Base-by-base conservation (phyloP, 2,329 filamentous ascomycete genomes). In the Fusarium udum region DNA sequence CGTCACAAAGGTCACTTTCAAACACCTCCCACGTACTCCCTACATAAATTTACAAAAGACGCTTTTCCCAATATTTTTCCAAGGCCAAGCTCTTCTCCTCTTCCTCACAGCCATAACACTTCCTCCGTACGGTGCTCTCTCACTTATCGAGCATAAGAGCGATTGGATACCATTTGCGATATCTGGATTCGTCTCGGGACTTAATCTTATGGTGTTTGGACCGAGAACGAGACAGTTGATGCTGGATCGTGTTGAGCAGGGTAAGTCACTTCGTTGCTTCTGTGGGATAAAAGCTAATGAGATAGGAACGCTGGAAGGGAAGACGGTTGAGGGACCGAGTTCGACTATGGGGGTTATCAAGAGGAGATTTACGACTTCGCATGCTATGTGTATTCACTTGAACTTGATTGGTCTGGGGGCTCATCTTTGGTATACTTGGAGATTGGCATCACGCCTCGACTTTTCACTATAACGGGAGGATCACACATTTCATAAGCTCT, bases 361-460 rank as follows among this genome's bases (percentile, higher is more conserved):
- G 22, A 81, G 71, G 65, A 67, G 65, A 2, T 85, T 85, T 37
- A 79, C 75, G 0, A 77, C 73, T 3, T 79, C 77, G 12, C 83
- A 85, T 61, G 82, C 83, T 26, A 85, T 84, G 81, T 82, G 80
- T 60, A 84, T 85, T 56, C 83, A 85, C 40, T 64, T 85, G 14
- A 85, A 85, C 58, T 66, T 85, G 32, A 69, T 84, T 16, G 77
- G 79, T 0, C 77, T 85, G 7, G 78, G 75, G 7, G 77, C 75
- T 49, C 74, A 73, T 26, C 60, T 82, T 57, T 82, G 79, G 72
- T 78, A 77, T 48, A 68, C 76, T 39, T 77, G 82, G 62, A 75
- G 80, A 32, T 8, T 78, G 20, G 73, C 75, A 22, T 78, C 77
- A 34, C 71, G 61, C 14, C 52, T 79, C 7, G 57, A 74, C 12